Evolutionary conservation across 2,329 filamentous ascomycete species (phyloP).

Genomic region (Fusarium agapanthi): DNA sequence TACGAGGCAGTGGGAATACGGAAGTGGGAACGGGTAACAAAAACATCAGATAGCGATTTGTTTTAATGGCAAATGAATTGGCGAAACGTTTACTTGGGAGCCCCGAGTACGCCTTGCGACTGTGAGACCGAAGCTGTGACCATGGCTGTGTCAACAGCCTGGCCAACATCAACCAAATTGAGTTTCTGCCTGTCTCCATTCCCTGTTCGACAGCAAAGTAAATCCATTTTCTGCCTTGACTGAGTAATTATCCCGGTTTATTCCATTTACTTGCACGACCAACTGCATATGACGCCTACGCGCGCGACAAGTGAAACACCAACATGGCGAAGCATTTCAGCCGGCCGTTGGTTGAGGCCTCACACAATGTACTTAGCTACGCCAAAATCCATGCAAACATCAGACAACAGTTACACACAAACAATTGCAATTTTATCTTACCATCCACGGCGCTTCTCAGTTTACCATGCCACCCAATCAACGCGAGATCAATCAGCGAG

Average conservation of each 20-base stretch:
- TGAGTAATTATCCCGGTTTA: no score
- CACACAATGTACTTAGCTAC: not conserved
- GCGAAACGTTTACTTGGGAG: not conserved
- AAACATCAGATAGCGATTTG: not conserved
- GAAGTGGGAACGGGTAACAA: not conserved
- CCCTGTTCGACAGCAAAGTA: accelerated
- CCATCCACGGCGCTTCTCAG: not conserved
- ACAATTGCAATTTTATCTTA: not conserved
- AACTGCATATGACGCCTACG: not conserved
- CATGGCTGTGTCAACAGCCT: not conserved
- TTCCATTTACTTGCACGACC: not conserved
- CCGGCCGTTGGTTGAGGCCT: accelerated
- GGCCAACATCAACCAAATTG: not conserved
- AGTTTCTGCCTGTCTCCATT: not conserved
- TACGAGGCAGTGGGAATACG: accelerated
- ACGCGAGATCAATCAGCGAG: not conserved
- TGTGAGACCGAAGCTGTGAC: not conserved
- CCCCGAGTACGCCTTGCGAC: not conserved
- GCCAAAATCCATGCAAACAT: not conserved
- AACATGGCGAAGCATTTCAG: not conserved
- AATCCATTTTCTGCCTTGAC: not conserved
- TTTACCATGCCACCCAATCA: not conserved
- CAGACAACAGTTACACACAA: not conserved
- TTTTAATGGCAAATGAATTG: not conserved
- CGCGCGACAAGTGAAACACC: not conserved